Evolutionary conservation across 371 early-diverging fungal species (phyloP).

Genomic region (Choanephora cucurbitarum): DNA sequence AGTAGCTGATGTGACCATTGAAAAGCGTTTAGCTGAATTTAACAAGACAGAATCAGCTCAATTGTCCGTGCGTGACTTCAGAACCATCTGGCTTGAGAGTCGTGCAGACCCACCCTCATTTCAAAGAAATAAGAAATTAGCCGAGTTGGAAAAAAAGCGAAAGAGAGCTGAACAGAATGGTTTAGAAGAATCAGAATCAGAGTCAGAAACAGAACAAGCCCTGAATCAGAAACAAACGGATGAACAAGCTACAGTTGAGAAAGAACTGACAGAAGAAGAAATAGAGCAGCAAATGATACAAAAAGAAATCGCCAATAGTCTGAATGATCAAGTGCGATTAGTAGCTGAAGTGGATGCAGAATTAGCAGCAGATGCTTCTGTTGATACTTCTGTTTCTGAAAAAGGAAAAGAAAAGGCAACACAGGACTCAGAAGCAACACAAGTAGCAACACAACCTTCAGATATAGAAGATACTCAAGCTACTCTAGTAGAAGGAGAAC

Average conservation of each 20-base stretch:
- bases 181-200: not conserved
- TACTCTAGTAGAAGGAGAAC: conserved; percentile 7
- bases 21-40: conserved; percentile 89
- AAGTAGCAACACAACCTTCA: conserved; percentile 10
- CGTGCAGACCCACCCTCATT: conserved; percentile 93
- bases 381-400: not conserved
- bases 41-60: conserved; percentile 84
- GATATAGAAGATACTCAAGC: conserved; percentile 5
- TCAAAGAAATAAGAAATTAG: conserved; percentile 52
- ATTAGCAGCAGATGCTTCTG: conserved; percentile 9
- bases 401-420: not conserved
- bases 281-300: not conserved
- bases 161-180: conserved; percentile 23
- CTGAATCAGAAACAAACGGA: not conserved
- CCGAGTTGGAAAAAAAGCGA: conserved; percentile 8
- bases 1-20: conserved; percentile 90
- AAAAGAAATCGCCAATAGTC: conserved; percentile 11
- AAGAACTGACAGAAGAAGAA: not conserved
- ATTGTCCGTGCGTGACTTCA: conserved; percentile 90
- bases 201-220: not conserved
- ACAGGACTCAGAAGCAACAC: conserved; percentile 12
- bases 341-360: conserved; percentile 1
- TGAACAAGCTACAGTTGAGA: not conserved
- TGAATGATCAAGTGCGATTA: conserved; percentile 12
- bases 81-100: conserved; percentile 86